Base-by-base conservation (phyloP, 2,329 filamentous ascomycete genomes). In the Gnomoniopsis sp. region DNA sequence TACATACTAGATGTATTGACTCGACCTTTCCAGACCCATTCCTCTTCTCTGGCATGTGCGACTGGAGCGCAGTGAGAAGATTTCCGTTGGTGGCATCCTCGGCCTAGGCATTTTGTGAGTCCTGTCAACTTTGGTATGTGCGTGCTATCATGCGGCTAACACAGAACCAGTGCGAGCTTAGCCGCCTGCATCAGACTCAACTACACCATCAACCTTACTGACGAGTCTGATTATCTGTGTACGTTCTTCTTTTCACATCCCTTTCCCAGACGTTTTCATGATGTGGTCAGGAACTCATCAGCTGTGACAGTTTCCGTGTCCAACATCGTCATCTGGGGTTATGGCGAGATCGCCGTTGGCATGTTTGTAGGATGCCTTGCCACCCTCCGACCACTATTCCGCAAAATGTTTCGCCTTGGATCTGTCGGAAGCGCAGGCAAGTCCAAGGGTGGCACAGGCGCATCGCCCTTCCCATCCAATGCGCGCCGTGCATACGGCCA, bases 91-190 rank as follows among this genome's bases (percentile, higher is more conserved):
- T 44, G 59, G 41, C 14, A 61, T 61, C 17, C 59, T 61, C 26
- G 59, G 59, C 7, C 55, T 61, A 17, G 59, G 59, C 14, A 61
- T 61, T 14, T 61, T 61, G 59, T 61, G 38, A 23, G 59, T 58
- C 17, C 30, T 4, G 3, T 23, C 12, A 30, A 8, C 8, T 15
- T 6, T 14, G n/a, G 8, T 11, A 1, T 21, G 19, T 19, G n/a
- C n/a, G n/a, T 44, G 41, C 12, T 38, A n/a, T 11, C 46, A 36
- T 1, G 11, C 7, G 48, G n/a, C 23, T 55, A 14, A 52, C 56
- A 57, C 8, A 22, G 4, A 48, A 22, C 33, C 19, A 55, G 59
- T 48, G 59, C 59, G 38, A 61, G 59, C 38, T 14, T 61, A 21
- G 59, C 59, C 51, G 59, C 59, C 7, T 61, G 59, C 14, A 58